phyloP scores from a whole-genome alignment of 2,329 filamentous ascomycete genomes.

The Ophiosphaerella herpotricha region DNA sequence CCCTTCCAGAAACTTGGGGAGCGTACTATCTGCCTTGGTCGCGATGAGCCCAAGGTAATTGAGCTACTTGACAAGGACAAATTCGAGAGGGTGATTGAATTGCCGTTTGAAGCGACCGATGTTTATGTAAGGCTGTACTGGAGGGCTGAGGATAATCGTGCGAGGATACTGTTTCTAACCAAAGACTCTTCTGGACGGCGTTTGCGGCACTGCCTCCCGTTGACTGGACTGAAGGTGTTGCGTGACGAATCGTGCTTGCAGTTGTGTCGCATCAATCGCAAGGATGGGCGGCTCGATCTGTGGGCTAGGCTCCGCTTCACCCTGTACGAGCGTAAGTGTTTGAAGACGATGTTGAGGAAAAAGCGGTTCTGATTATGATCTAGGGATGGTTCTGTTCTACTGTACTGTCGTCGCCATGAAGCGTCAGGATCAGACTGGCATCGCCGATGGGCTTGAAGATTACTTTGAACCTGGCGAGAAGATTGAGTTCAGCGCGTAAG shows the following conservation, averaged over 20 bases:
- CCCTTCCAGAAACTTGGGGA: slow-evolving; percentile 42
- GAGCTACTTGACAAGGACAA: slow-evolving; percentile 44
- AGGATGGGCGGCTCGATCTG: slow-evolving; percentile 50
- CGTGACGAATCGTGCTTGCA: slow-evolving; percentile 49
- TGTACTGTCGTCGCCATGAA: slow-evolving; percentile 63
- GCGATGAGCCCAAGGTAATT: slow-evolving; percentile 42
- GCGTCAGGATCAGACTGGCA: slow-evolving; percentile 55
- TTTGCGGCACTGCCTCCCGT: slow-evolving; percentile 55
- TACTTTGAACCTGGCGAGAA: slow-evolving; percentile 53
- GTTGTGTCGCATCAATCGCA: slow-evolving; percentile 45
- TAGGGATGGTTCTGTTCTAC: slow-evolving; percentile 63
- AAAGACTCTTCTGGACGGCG: slow-evolving; percentile 47
- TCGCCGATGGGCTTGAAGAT: slow-evolving; percentile 51
- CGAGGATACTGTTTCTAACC: slow-evolving; percentile 59
- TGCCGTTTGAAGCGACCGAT: slow-evolving; percentile 54
- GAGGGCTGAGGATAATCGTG: slow-evolving; percentile 56
- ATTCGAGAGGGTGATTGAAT: slow-evolving; percentile 48
- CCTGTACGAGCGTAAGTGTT: slow-evolving; percentile 56
- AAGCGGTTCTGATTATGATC: background rate
- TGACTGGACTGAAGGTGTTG: slow-evolving; percentile 53
- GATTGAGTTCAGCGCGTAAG: slow-evolving; percentile 57
- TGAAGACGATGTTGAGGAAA: background rate
- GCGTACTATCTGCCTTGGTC: slow-evolving; percentile 40
- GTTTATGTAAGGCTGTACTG: slow-evolving; percentile 58
- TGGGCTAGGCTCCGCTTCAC: slow-evolving; percentile 62